These are phyloP conservation scores for slime mould (Dictyostelium discoideum) DNA, from an alignment of 78 protist species.

Conservation along the genomic window DNA sequence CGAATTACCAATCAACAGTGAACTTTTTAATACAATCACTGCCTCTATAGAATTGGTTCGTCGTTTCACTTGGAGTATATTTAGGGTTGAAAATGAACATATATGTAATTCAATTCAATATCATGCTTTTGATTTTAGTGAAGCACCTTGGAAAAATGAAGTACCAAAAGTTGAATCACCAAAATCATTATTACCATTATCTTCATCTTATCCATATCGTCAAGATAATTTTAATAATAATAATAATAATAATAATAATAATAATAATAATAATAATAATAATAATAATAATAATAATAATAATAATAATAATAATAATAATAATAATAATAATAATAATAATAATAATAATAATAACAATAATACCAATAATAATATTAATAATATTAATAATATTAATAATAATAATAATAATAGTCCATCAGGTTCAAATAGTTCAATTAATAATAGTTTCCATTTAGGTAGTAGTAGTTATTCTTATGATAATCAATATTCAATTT, in stretches of 20 bases:
- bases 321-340: background rate
- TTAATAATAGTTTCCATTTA: background rate
- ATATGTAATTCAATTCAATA: slow-evolving; percentile 46
- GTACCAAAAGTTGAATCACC: background rate
- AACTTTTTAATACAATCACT: slow-evolving; percentile 43
- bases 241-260: background rate
- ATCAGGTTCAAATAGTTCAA: background rate
- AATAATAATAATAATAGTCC: background rate
- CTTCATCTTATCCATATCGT: background rate
- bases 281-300: background rate
- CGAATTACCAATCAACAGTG: slow-evolving; percentile 53
- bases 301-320: background rate
- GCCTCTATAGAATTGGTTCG: slow-evolving; percentile 41
- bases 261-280: background rate
- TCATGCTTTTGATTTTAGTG: slow-evolving; percentile 65
- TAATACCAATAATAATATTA: background rate
- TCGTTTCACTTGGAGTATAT: slow-evolving; percentile 55
- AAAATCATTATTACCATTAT: background rate
- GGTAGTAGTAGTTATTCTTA: background rate
- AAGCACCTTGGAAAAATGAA: slow-evolving; percentile 62
- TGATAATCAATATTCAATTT: slow-evolving; percentile 12
- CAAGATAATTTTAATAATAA: background rate
- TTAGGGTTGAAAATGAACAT: slow-evolving; percentile 61
- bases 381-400: background rate
- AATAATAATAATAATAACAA: background rate